phyloP scores from a whole-genome alignment of 805 yeast species.

The Myxozyma mucilagina region DNA sequence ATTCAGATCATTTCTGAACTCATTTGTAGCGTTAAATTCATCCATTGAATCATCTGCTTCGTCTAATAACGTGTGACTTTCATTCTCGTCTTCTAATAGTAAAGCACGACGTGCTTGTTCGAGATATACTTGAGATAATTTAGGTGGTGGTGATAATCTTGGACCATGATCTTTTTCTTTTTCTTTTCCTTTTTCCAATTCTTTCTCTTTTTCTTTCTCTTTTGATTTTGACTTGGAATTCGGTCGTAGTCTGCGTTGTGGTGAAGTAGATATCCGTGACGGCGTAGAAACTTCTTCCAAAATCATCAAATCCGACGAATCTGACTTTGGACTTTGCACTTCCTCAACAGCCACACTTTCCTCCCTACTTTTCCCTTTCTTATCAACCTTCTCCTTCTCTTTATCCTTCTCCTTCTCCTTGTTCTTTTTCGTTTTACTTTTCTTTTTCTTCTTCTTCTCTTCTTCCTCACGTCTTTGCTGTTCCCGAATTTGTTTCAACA shows the following conservation, averaged over 20 bases:
- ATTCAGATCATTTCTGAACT: no score
- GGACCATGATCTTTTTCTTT: not conserved
- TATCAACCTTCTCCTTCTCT: not conserved
- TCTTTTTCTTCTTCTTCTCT: not conserved
- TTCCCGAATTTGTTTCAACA: not conserved
- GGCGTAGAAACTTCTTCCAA: not conserved
- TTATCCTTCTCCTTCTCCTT: not conserved
- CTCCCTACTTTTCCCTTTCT: not conserved
- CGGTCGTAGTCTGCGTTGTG: not conserved
- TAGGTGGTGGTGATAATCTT: conserved; percentile 23
- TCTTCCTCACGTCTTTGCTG: not conserved
- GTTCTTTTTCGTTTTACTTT: not conserved
- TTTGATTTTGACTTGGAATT: not conserved
- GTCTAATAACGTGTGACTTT: not conserved
- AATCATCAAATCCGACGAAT: not conserved
- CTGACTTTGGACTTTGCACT: not conserved
- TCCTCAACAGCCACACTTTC: not conserved
- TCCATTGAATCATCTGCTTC: not conserved
- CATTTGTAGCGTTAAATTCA: not conserved
- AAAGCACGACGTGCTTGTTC: not conserved
- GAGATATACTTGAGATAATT: conserved; percentile 12
- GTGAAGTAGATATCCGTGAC: not conserved
- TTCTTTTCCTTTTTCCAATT: not conserved
- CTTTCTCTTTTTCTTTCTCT: not conserved
- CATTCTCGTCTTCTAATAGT: not conserved